Base-by-base conservation (phyloP, 345 rosid species). In the Cochlearia excelsa region DNA sequence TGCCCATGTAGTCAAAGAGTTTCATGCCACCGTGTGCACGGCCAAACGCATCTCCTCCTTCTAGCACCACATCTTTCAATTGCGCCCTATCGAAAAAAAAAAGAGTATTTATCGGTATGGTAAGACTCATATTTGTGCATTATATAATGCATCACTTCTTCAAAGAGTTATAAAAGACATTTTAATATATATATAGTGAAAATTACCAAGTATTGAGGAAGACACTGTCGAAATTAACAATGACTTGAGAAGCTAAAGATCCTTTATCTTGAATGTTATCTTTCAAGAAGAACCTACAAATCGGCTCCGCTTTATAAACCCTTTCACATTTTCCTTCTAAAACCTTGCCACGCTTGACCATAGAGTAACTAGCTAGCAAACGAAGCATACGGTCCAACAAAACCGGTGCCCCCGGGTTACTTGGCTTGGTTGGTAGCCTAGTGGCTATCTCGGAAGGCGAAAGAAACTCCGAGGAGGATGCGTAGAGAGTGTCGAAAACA, bases 21-120 rank as follows among this genome's bases (percentile, higher is more conserved):
- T 74, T 59, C 80, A 67, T 78, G 44, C 73, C 62, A 46, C 94
- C 88, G 59, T 88, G 78, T 0, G 79, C 86, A 16, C 74, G 82
- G 28, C 82, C 74, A 67, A 88, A 88, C 31, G 84, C 80, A 66
- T 75, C 76, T 23, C 88, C 88, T 62, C 86, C 84, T 30, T 79
- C 78, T 26, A 80, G 41, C 35, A 85, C 62, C 30, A 83, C 78
- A 26, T 80, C 80, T 63, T 80, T 78, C 66, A 81, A 6, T 34
- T 77, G 52, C 3, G 54, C 65, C 88, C 83, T 80, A 33, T 1
- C 23, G 23, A 16, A 16, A 16, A 16, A 16, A 16, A 16, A 16
- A 16, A 16, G 23, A 16, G 23, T 16, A 16, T 16, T 16, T 16
- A 16, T 16, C 23, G 23, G 23, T 16, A 16, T 16, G 23, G 23